These are phyloP conservation scores for Chaetomiaceae sp. DNA, from an alignment of 2,329 filamentous ascomycete species.

Conservation along the genomic window DNA sequence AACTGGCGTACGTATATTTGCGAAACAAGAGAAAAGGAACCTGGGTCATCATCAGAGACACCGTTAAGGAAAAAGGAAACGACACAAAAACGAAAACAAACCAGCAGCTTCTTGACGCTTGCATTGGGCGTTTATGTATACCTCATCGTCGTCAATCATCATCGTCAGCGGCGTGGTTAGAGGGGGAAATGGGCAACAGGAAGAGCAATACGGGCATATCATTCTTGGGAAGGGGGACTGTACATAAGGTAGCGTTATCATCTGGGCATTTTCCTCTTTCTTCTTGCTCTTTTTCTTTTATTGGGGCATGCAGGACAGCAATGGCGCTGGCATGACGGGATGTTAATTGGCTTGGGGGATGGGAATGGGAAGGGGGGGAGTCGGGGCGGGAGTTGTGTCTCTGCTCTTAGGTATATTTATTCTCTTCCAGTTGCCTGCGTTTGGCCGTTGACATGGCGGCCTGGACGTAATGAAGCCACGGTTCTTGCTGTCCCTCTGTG, in stretches of 20 bases:
- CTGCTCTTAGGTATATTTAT: no score
- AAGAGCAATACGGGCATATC: slow-evolving; percentile 6
- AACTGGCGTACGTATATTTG: no score
- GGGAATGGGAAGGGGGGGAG: no score
- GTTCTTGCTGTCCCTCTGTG: background rate
- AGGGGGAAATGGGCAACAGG: background rate
- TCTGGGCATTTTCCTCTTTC: background rate
- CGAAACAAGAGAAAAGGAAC: background rate
- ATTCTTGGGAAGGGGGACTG: background rate
- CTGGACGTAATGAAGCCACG: slow-evolving; percentile 1
- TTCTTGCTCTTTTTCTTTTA: background rate
- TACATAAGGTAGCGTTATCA: slow-evolving; percentile 7
- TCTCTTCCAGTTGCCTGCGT: background rate
- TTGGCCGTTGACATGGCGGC: background rate
- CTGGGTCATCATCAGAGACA: background rate
- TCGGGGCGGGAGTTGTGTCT: background rate
- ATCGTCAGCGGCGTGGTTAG: background rate
- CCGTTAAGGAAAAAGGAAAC: background rate
- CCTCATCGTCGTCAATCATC: background rate
- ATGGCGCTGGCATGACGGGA: background rate
- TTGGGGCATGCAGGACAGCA: background rate
- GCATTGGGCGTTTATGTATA: background rate
- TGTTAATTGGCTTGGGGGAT: background rate
- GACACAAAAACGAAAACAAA: background rate
- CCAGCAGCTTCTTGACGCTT: background rate